Base-by-base conservation (phyloP, 805 yeast genomes). In the Saccharomyces mikatae region DNA sequence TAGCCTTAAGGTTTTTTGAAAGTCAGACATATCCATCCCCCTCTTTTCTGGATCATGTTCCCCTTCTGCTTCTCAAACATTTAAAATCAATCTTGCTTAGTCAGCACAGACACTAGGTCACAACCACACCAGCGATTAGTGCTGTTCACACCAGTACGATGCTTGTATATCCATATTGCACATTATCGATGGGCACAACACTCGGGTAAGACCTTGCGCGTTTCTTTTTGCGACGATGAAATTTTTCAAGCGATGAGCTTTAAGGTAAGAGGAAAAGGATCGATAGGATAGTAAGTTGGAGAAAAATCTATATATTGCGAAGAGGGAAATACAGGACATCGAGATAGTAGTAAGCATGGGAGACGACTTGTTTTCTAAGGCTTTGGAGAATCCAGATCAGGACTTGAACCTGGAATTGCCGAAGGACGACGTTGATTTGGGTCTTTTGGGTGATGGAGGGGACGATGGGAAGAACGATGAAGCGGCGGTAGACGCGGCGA, bases 331-430 rank as follows among this genome's bases (percentile, higher is more conserved):
- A 48, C 9, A 48, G 29, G 30, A 48, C 27, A 9, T 28, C 11
- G 53, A 32, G 17, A 22, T n/a, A 32, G 30, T 21, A 27, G 28
- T 28, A 24, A 27, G 51, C 51, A 56, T 57, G 56, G 41, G 52
- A 31, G 56, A 59, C 6, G 64, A 65, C 56, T 30, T 62, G 22
- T 66, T 66, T 51, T 54, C 56, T 8, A 57, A 60, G 49, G 65
- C 67, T 10, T 41, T 66, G 24, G 60, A 61, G 26, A 58, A 60
- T 31, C 58, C 61, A 2, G 60, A 31, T 6, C 21, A 49, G 17
- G 48, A 41, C 9, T 47, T 50, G 46, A 47, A 47, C 4, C 30
- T 55, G 27, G 46, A 50, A 1, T 29, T 55, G 17, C 56, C 60
- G 2, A 51, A 54, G 9, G 62, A 62, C 50, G 64, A 60, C 31